A percentile compares a stretch with the other conserved stretches of the same genome.
phyloP scores from a whole-genome alignment of 2,329 filamentous ascomycete species.

The Rachicladosporium sp. region DNA sequence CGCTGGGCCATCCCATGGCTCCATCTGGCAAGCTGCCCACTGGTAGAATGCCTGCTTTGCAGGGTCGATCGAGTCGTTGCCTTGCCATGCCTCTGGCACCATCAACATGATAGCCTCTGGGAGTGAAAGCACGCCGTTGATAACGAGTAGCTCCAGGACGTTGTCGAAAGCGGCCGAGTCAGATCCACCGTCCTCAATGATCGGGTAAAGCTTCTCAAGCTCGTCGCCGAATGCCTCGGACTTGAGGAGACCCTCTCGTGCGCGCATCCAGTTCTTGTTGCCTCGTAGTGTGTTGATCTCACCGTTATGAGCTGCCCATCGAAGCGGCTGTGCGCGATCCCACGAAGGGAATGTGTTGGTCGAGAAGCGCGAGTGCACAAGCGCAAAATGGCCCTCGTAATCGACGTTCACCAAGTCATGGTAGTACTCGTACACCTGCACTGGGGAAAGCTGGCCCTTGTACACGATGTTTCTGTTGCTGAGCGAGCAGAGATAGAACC shows the following conservation, averaged over 20 bases:
- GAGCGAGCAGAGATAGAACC: conserved; percentile 96
- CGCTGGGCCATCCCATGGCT: conserved; percentile 94
- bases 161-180: conserved; percentile 97
- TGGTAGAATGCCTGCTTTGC: conserved; percentile 96
- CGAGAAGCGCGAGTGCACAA: conserved; percentile 94
- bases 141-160: conserved; percentile 81
- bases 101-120: conserved; percentile 97
- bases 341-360: conserved; percentile 98
- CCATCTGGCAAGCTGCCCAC: conserved; percentile 98
- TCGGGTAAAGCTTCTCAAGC: conserved; percentile 78
- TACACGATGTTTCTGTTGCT: conserved; percentile 99
- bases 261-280: conserved; percentile 99
- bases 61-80: conserved; percentile 81
- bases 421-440: conserved; percentile 97
- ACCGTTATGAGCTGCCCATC: conserved; percentile 97
- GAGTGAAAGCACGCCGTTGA: conserved; percentile 89
- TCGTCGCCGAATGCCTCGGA: conserved; percentile 88
- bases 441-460: conserved; percentile 88
- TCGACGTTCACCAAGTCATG: conserved; percentile 94
- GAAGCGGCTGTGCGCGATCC: conserved; percentile 90
- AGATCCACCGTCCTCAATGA: conserved; percentile 91
- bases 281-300: conserved; percentile 96
- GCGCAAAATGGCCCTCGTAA: conserved; percentile 91
- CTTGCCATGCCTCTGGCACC: conserved; percentile 97
- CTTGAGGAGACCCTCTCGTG: conserved; percentile 86